Base-by-base conservation (phyloP, 2,329 filamentous ascomycete species). In the Lachnellula arida region DNA sequence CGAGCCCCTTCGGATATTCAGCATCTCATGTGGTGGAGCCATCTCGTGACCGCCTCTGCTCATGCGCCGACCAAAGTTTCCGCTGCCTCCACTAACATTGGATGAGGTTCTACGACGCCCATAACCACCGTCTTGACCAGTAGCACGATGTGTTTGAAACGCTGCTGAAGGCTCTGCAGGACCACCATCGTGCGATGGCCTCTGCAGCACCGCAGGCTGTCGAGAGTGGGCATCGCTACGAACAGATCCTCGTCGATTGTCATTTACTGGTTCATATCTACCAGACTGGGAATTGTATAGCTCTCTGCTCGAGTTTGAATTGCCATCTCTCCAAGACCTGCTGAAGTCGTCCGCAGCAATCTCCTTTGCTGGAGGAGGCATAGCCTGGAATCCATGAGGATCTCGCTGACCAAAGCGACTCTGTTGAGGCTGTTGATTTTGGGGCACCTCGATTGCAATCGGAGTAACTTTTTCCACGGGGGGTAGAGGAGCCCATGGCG, bases 201-300 rank as follows among this genome's bases (percentile, higher is more conserved):
- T 80, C 69, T 97, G 92, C 46, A 97, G 74, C 8, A 97, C 75
- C 14, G 91, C 81, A 23, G 90, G 88, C 61, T 93, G 87, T 49
- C 88, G 84, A 55, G 82, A 79, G 58, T 82, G 79, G 53, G 78
- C 73, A 52, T 94, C 89, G 54, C 84, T 81, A 51, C 88, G 83
- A 61, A 82, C 75, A 32, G 87, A 84, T 17, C 82, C 84, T 61
- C 90, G 84, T 39, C 91, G 86, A 60, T 75, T 77, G 54, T 96
- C 91, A 51, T 81, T 77, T 3, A 92, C 93, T 15, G 92, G 91
- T 69, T 97, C 93, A 65, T 96, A 96, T 50, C 91, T 87, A 17
- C 93, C 93, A 53, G 91, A 96, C 54, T 95, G 88, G n/a, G 93
- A 96, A 70, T 97, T 97, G 75, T 86, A 97, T 0, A 97, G 77